Evolutionary conservation across 805 yeast species (phyloP).

Genomic region (Candida xyloterini): DNA sequence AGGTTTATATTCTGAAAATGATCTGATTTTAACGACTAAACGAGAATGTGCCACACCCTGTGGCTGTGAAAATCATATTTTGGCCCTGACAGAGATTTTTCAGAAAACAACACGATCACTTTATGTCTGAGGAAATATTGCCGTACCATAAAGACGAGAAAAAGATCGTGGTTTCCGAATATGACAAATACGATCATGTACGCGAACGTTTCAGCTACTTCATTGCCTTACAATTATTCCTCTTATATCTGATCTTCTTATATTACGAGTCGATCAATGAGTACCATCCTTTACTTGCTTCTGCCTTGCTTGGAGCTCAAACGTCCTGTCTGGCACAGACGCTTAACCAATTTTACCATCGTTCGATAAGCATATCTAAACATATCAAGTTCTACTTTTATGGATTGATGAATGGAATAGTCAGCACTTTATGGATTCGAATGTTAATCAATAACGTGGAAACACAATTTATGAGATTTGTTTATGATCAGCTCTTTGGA

Average conservation of each 20-base stretch:
- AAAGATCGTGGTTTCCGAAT: constrained; percentile 5
- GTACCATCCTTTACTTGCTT: constrained; percentile 27
- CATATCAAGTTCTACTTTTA: constrained; percentile 51
- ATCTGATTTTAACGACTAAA: constrained; percentile 15
- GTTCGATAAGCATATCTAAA: constrained; percentile 21
- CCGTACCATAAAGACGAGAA: constrained; percentile 20
- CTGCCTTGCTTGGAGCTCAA: constrained; percentile 27
- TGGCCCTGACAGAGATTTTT: background rate
- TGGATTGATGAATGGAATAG: constrained; percentile 59
- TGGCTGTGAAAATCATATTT: constrained; percentile 1
- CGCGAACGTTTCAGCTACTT: constrained; percentile 26
- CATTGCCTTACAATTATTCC: constrained; percentile 23
- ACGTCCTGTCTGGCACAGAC: constrained; percentile 32
- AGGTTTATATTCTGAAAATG: constrained; percentile 5
- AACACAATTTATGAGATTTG: constrained; percentile 37
- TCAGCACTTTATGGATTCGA: constrained; percentile 55
- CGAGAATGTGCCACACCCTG: constrained; percentile 1
- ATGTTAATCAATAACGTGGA: constrained; percentile 39
- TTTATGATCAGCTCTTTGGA: constrained; percentile 54
- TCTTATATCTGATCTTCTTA: constrained; percentile 23
- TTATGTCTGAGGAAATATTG: constrained; percentile 14
- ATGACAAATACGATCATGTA: constrained; percentile 18
- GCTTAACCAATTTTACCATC: constrained; percentile 28
- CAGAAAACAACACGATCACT: constrained; percentile 3
- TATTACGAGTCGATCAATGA: constrained; percentile 27